Percentiles rank a stretch among this genome's conserved stretches.
Evolutionary conservation across 257 asterid species (phyloP).

Genomic region (Solanum sejunctum): DNA sequence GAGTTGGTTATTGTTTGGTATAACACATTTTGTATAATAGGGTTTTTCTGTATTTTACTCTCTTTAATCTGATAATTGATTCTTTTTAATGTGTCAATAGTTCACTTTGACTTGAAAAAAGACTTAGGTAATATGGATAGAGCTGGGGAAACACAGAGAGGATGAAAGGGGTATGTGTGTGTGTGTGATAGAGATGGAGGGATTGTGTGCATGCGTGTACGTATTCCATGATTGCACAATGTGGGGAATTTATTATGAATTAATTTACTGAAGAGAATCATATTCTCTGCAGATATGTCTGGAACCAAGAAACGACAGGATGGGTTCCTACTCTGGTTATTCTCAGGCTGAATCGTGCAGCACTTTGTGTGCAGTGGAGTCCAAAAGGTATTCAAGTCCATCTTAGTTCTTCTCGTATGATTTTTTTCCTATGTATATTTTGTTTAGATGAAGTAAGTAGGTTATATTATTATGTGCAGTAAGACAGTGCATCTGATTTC

Average conservation of each 20-base stretch:
- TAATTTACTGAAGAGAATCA: not conserved
- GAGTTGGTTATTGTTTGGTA: not conserved
- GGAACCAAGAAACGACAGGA: constrained; percentile 72
- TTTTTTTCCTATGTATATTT: not conserved
- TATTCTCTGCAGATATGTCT: constrained; percentile 60
- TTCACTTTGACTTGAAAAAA: not conserved
- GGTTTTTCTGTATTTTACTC: not conserved
- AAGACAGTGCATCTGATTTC: not conserved
- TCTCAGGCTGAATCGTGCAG: constrained; percentile 95
- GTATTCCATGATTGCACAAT: not conserved
- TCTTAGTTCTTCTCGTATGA: not conserved
- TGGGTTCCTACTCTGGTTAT: constrained; percentile 98
- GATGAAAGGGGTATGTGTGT: not conserved
- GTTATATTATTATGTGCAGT: not conserved
- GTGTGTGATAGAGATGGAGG: not conserved
- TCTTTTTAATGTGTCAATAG: not conserved
- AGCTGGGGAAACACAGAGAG: not conserved
- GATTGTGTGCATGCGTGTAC: not conserved
- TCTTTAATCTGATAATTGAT: not conserved
- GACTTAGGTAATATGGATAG: not conserved
- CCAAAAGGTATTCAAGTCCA: constrained; percentile 57
- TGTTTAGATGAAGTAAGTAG: not conserved
- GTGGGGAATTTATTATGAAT: not conserved
- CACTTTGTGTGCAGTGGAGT: constrained; percentile 98
- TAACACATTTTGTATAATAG: not conserved